These are phyloP conservation scores for Umbilicus rupestris DNA, from an alignment of 164 flowering plant species.

Conservation along the genomic window DNA sequence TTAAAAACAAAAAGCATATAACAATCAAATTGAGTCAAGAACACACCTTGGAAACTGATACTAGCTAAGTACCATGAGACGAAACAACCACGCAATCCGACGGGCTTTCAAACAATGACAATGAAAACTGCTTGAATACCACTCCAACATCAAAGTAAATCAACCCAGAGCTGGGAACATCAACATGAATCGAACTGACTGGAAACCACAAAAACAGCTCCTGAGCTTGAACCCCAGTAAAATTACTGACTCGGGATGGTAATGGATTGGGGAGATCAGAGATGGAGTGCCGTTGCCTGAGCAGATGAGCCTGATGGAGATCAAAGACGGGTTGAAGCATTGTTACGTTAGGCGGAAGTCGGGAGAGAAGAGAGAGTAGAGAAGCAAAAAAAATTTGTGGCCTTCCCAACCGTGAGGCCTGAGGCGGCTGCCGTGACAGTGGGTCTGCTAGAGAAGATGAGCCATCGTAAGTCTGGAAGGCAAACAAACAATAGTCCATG, in stretches of 20 bases:
- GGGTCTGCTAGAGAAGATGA: constrained; percentile 1
- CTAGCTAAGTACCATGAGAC: not conserved
- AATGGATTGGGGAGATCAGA: too few species aligned
- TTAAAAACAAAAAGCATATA: not conserved
- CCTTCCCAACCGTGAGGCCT: too few species aligned
- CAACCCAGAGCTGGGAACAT: constrained; percentile 39
- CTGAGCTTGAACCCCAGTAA: constrained; percentile 42
- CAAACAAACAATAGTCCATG: not conserved
- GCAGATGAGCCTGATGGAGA: too few species aligned
- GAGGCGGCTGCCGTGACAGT: too few species aligned
- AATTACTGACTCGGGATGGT: too few species aligned
- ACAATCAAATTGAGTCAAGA: not conserved
- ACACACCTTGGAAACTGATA: not conserved
- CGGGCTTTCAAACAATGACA: constrained; percentile 28
- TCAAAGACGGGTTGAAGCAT: too few species aligned
- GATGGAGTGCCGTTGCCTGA: too few species aligned
- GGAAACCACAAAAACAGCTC: constrained; percentile 61
- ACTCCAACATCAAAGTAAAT: constrained; percentile 53
- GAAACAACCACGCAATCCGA: not conserved
- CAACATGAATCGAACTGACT: constrained; percentile 39
- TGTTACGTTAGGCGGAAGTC: too few species aligned
- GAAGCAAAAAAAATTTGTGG: too few species aligned
- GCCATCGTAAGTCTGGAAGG: not conserved
- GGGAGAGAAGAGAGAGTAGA: too few species aligned
- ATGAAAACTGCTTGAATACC: constrained; percentile 38